These are phyloP conservation scores for Uromyces viciae-fabae DNA, from an alignment of 1,284 basidiomycete species.

Conservation along the genomic window DNA sequence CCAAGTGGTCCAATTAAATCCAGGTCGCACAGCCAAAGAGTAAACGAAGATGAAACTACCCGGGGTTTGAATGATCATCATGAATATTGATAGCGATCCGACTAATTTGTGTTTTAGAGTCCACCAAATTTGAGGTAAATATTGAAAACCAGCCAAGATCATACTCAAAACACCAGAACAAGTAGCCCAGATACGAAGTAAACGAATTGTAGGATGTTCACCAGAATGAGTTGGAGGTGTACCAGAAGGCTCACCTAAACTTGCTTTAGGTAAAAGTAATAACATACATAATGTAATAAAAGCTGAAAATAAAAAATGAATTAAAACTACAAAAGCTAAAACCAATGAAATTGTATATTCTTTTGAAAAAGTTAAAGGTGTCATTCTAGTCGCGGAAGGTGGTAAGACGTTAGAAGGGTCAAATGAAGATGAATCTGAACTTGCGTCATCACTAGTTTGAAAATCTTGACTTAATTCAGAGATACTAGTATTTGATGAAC, in stretches of 20 bases:
- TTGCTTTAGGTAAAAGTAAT: slow-evolving; percentile 48
- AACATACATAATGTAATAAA: slow-evolving; percentile 47
- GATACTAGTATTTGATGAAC: background rate
- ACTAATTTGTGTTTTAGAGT: slow-evolving; percentile 77
- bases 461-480: background rate
- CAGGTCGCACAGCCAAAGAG: slow-evolving; percentile 53
- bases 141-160: slow-evolving; percentile 73
- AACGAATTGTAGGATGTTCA: slow-evolving; percentile 56
- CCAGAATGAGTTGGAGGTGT: slow-evolving; percentile 57
- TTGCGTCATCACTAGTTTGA: background rate
- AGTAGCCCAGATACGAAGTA: slow-evolving; percentile 69
- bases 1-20: slow-evolving; percentile 53
- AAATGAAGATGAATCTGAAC: slow-evolving; percentile 41
- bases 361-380: slow-evolving; percentile 47
- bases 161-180: slow-evolving; percentile 82
- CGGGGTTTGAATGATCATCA: slow-evolving; percentile 84
- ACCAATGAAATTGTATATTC: slow-evolving; percentile 60
- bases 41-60: slow-evolving; percentile 55
- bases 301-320: slow-evolving; percentile 55
- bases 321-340: slow-evolving; percentile 62
- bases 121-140: slow-evolving; percentile 76
- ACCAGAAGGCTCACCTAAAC: slow-evolving; percentile 51
- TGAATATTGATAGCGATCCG: slow-evolving; percentile 83
- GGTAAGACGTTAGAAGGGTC: slow-evolving; percentile 40
- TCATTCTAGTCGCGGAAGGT: slow-evolving; percentile 39